These are phyloP conservation scores for Solanum corneliomulleri DNA, from an alignment of 257 asterid genomes.

Conservation along the genomic window DNA sequence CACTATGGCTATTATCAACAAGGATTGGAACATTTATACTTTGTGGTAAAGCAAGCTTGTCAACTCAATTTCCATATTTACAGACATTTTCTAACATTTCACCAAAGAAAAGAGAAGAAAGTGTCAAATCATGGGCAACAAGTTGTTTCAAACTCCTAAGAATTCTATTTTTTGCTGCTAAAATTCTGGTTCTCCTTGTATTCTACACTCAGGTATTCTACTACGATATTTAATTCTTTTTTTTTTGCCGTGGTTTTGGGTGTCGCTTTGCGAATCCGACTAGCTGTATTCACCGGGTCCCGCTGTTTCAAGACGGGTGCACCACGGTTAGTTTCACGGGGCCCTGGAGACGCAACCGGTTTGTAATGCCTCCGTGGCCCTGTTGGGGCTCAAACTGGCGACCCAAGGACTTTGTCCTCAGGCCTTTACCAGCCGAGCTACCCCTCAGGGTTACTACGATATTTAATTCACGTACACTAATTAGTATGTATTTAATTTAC, in stretches of 20 bases:
- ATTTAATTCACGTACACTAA: background rate
- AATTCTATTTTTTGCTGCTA: conserved; percentile 25
- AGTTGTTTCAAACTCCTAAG: conserved; percentile 33
- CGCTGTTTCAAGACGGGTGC: too few species aligned
- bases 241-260: too few species aligned
- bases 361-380: too few species aligned
- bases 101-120: conserved; percentile 21
- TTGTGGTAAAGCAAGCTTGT: conserved; percentile 48
- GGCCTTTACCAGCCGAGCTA: too few species aligned
- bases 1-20: conserved; percentile 46
- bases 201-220: conserved; percentile 57
- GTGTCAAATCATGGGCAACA: conserved; percentile 47
- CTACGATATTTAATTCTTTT: background rate
- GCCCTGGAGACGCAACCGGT: rapidly evolving
- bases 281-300: too few species aligned
- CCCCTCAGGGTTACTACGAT: too few species aligned
- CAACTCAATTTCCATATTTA: conserved; percentile 39
- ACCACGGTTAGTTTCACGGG: too few species aligned
- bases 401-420: too few species aligned
- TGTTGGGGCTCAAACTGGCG: too few species aligned
- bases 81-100: conserved; percentile 39
- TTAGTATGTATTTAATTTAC: background rate
- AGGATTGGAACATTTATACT: conserved; percentile 50
- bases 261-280: too few species aligned
- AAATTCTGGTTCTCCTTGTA: conserved; percentile 30